Evolutionary conservation across 306 rosid species (phyloP), one percentile per base, ranked within the genome.

Genomic region (Neltuma alba): DNA sequence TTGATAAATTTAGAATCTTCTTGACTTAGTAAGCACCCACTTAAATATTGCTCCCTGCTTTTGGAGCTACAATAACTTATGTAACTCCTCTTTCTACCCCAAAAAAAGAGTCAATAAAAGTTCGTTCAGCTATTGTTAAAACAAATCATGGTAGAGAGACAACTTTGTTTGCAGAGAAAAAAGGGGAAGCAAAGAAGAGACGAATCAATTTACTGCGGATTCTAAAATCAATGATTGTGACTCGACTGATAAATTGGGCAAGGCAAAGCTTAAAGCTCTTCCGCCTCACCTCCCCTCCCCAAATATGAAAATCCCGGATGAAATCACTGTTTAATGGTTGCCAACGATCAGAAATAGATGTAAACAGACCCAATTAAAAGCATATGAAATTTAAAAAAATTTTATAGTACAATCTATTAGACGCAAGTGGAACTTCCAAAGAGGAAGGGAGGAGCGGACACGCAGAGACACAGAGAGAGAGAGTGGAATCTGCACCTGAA

Each of bases 401-500:
- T 1, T 70, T 30, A 3, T 18, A 14, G 14, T 31, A 65, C 48
- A 11, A 11, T 27, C 8, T 5, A 25, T 58, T 14, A 63, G 23
- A 78, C 52, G 40, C 27, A 69, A 71, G 23, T 15, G 64, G 10
- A 3, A 23, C 0, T 7, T 68, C n/a, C 30, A 28, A 5, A 48
- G 16, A 52, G 61, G 34, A 9, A 15, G 9, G 9, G 16, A 60
- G n/a, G n/a, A n/a, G n/a, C n/a, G n/a, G n/a, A n/a, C n/a, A n/a
- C n/a, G n/a, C n/a, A n/a, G n/a, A n/a, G n/a, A n/a, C n/a, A n/a
- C n/a, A n/a, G 18, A 57, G 23, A 38, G 36, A 33, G 33, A 14
- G 57, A 41, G 34, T 30, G 16, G 70, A 57, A 13, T 3, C 25
- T 6, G 12, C 14, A 95, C 99, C 99, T 95, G 99, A 23, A 87